Conservation (phyloP, 768 basidiomycete genomes). For the Mycena metata region DNA sequence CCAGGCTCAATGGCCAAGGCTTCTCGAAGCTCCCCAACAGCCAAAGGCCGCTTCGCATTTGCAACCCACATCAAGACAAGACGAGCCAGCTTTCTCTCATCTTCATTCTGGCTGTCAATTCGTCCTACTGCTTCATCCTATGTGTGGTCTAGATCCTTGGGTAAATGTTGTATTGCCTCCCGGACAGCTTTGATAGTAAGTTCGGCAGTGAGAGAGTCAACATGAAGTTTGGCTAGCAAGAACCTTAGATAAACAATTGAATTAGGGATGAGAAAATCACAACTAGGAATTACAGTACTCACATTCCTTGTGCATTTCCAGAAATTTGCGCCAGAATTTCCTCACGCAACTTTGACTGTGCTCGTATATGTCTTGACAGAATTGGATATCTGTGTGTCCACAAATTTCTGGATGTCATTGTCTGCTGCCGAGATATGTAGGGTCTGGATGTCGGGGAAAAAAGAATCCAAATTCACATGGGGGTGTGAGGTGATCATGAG, state of each 20-base stretch:
- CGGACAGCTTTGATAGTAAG: not conserved
- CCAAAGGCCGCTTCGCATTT: not conserved
- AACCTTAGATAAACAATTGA: not conserved
- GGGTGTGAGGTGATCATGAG: constrained; percentile 15
- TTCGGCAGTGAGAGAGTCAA: not conserved
- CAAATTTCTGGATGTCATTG: not conserved
- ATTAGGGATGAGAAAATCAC: not conserved
- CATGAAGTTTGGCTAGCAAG: constrained; percentile 6
- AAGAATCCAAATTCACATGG: not conserved
- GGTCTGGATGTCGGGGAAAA: not conserved
- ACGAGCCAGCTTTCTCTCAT: not conserved
- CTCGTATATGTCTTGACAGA: constrained; percentile 1
- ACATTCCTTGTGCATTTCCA: not conserved
- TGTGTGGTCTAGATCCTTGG: not conserved
- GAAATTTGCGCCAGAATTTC: not conserved
- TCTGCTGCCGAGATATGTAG: not conserved
- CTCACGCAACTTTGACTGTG: not conserved
- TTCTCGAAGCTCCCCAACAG: not conserved
- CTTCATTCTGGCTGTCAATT: not conserved
- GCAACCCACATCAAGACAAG: not conserved
- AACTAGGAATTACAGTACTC: not conserved
- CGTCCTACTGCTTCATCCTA: not conserved
- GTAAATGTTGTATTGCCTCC: not conserved
- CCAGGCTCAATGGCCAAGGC: not conserved
- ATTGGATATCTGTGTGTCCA: not conserved